A percentile compares a stretch with the other conserved stretches of the same genome.
phyloP scores from a whole-genome alignment of 116 monocot species.

The Iris pallida region DNA sequence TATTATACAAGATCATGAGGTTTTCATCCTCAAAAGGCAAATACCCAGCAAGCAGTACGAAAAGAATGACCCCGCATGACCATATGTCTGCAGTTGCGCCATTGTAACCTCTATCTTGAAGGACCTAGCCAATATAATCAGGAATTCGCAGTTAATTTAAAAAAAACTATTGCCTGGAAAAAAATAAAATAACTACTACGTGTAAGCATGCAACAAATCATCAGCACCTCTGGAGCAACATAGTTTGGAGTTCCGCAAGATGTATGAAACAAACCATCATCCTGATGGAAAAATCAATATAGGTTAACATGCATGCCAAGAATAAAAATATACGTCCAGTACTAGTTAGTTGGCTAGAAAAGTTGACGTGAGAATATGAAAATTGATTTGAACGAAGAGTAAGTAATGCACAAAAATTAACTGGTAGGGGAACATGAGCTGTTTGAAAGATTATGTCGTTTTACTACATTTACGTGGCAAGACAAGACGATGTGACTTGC shows the following conservation, averaged over 20 bases:
- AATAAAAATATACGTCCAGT: not conserved
- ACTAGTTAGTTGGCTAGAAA: no score
- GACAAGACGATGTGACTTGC: no score
- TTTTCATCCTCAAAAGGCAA: constrained; percentile 92
- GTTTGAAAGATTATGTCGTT: no score
- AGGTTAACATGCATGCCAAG: not conserved
- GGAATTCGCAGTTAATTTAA: not conserved
- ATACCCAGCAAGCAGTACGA: constrained; percentile 81
- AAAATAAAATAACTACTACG: no score
- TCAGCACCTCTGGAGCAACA: constrained; percentile 81
- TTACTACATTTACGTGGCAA: no score
- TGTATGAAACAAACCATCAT: constrained; percentile 84
- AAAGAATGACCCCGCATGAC: constrained; percentile 90
- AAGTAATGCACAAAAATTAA: no score
- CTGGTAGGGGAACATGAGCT: no score
- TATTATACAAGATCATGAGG: constrained; percentile 69
- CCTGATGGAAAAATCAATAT: constrained; percentile 32
- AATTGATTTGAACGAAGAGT: no score
- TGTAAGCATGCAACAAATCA: not conserved
- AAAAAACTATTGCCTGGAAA: not conserved
- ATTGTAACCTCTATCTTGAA: constrained; percentile 80
- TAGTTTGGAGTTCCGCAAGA: constrained; percentile 91
- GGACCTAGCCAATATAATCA: constrained; percentile 37
- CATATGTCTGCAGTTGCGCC: constrained; percentile 83
- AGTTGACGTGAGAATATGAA: no score